Conservation (phyloP, 2,329 filamentous ascomycete genomes). For the Diaporthe capsici region DNA sequence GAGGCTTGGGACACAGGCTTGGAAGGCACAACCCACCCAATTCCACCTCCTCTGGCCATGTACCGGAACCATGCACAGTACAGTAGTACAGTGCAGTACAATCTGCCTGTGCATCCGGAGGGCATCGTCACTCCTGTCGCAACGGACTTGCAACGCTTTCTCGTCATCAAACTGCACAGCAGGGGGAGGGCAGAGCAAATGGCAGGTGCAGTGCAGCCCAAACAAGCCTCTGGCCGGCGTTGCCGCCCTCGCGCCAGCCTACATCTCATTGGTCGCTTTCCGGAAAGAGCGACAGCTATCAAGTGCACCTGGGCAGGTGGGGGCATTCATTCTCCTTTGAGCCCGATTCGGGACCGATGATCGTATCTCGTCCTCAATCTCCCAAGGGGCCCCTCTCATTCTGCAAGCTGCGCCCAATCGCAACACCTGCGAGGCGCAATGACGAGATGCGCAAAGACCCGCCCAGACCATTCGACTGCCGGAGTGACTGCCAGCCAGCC, state of each 20-base stretch:
- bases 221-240: constrained; percentile 19
- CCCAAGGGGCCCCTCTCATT: constrained; percentile 18
- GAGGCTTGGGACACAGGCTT: neutral
- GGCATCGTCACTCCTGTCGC: neutral
- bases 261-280: constrained; percentile 15
- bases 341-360: constrained; percentile 21
- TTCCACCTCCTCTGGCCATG: neutral
- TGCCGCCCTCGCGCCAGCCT: constrained; percentile 8
- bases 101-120: neutral
- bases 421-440: constrained; percentile 19
- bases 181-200: neutral
- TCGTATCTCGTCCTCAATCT: constrained; percentile 23
- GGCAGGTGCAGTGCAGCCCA: constrained; percentile 11
- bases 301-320: neutral
- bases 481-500: neutral
- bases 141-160: neutral
- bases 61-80: neutral
- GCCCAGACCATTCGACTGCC: constrained; percentile 12
- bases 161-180: neutral
- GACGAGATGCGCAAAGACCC: constrained; percentile 22
- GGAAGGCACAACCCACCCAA: constrained; percentile 1
- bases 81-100: neutral
- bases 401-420: constrained; percentile 23
- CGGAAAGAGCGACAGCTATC: constrained; percentile 8
- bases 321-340: neutral